A percentile compares a stretch with the other conserved stretches of the same genome.
Evolutionary conservation across 2,329 filamentous ascomycete species (phyloP).

Genomic region (Basipetospora chlamydospora): DNA sequence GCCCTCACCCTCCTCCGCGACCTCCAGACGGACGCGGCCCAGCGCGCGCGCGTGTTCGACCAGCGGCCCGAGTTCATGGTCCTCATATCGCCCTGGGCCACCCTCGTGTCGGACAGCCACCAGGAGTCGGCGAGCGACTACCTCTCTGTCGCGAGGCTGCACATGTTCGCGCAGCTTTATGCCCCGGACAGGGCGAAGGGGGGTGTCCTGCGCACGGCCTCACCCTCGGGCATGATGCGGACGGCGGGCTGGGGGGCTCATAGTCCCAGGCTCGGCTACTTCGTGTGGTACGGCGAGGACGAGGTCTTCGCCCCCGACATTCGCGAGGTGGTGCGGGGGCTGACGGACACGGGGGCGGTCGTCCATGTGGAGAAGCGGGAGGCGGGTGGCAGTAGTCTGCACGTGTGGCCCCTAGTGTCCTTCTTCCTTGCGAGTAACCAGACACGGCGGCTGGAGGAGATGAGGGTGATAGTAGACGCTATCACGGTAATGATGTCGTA

Average conservation of each 20-base stretch:
- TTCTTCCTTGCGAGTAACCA: conserved; percentile 33
- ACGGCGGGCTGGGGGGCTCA: conserved; percentile 52
- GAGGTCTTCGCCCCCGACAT: conserved; percentile 67
- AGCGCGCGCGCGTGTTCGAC: not conserved
- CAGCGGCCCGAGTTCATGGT: conserved; percentile 38
- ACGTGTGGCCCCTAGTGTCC: conserved; percentile 68
- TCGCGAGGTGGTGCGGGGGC: conserved; percentile 38
- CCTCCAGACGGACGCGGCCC: conserved; percentile 1
- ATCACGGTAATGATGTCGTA: conserved; percentile 11
- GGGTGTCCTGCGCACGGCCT: conserved; percentile 12
- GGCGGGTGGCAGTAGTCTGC: conserved; percentile 40
- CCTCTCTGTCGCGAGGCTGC: conserved; percentile 50
- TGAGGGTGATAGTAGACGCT: conserved; percentile 26
- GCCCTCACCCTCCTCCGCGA: conserved; percentile 49
- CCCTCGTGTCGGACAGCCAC: conserved; percentile 53
- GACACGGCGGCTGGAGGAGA: conserved; percentile 36
- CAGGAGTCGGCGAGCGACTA: conserved; percentile 61
- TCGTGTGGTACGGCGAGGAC: conserved; percentile 58
- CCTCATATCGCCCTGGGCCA: conserved; percentile 71
- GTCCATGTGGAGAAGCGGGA: conserved; percentile 5
- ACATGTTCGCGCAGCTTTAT: conserved; percentile 58
- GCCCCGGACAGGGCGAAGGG: conserved; percentile 24
- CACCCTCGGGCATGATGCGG: conserved; percentile 23
- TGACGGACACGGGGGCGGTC: conserved; percentile 23
- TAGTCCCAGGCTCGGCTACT: conserved; percentile 51